phyloP scores from a whole-genome alignment of 768 basidiomycete genomes.

The Tricholoma saponaceum region DNA sequence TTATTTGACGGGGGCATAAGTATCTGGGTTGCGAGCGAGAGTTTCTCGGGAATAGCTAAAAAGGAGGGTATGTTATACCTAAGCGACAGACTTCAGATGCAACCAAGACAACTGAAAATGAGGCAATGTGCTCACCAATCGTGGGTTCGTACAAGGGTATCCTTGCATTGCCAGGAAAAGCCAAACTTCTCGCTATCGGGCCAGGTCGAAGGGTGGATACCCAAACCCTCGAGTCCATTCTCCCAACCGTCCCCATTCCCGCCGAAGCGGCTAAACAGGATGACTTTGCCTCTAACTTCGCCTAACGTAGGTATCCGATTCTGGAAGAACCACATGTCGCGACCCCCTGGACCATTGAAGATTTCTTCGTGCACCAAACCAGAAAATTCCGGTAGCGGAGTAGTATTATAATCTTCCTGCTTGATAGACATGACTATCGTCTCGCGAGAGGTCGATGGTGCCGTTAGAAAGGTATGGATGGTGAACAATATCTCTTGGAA shows the following conservation, averaged over 20 bases:
- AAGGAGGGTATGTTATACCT: constrained; percentile 85
- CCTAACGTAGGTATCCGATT: constrained; percentile 78
- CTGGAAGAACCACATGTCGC: constrained; percentile 76
- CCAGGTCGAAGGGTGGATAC: constrained; percentile 87
- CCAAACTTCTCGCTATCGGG: constrained; percentile 71
- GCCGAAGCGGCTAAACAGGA: constrained; percentile 86
- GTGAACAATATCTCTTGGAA: constrained; percentile 63
- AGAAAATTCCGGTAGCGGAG: constrained; percentile 53
- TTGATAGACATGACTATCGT: constrained; percentile 86
- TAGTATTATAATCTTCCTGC: constrained; percentile 67
- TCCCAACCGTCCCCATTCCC: constrained; percentile 68
- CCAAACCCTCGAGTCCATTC: constrained; percentile 62
- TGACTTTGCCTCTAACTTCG: constrained; percentile 80
- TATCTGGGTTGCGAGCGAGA: constrained; percentile 47
- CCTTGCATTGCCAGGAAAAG: constrained; percentile 77
- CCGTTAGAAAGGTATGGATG: constrained; percentile 61
- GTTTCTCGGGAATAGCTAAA: constrained; percentile 82
- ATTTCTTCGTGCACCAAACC: constrained; percentile 64
- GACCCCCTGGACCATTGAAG: constrained; percentile 44
- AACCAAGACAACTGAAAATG: neutral
- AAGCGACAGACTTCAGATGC: neutral
- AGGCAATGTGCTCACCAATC: constrained; percentile 62
- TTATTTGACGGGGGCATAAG: constrained; percentile 38
- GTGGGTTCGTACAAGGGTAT: constrained; percentile 67
- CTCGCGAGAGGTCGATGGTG: constrained; percentile 54